Conservation (phyloP, 1,139 yeast genomes). For the Pichia sp. region DNA sequence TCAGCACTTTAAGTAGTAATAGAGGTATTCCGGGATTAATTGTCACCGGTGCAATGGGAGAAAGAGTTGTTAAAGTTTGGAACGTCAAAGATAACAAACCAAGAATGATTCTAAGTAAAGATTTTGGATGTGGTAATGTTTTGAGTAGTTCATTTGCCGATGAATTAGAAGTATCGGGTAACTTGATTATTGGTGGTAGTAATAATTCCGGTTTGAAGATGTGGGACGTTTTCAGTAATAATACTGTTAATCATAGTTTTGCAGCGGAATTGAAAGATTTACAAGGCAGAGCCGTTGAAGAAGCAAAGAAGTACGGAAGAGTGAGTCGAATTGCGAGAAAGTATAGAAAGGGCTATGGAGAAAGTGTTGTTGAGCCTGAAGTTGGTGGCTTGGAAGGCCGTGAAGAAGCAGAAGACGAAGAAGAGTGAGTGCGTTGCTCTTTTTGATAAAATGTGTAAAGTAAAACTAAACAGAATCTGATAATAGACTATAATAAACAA, state of each 20-base stretch:
- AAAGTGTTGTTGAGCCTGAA: conserved; percentile 55
- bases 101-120: conserved; percentile 84
- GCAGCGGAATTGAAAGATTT: conserved; percentile 48
- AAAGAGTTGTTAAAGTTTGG: conserved; percentile 84
- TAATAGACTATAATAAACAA: too few species aligned
- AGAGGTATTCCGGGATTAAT: conserved; percentile 63
- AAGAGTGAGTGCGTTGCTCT: conserved; percentile 5
- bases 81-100: conserved; percentile 53
- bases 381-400: conserved; percentile 53
- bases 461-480: too few species aligned
- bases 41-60: conserved; percentile 88
- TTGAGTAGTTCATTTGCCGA: conserved; percentile 78
- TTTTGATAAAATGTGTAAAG: too few species aligned
- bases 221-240: conserved; percentile 88
- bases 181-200: conserved; percentile 83
- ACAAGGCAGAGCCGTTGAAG: conserved; percentile 50
- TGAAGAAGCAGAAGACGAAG: conserved; percentile 44
- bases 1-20: conserved; percentile 74
- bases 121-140: conserved; percentile 92
- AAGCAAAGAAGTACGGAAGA: conserved; percentile 48
- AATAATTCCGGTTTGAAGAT: conserved; percentile 58
- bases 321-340: conserved; percentile 72
- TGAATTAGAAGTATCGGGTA: conserved; percentile 81
- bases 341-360: conserved; percentile 45
- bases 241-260: conserved; percentile 67